Conservation (phyloP, 202 grass and related monocot genomes). For the Carex arenaria region DNA sequence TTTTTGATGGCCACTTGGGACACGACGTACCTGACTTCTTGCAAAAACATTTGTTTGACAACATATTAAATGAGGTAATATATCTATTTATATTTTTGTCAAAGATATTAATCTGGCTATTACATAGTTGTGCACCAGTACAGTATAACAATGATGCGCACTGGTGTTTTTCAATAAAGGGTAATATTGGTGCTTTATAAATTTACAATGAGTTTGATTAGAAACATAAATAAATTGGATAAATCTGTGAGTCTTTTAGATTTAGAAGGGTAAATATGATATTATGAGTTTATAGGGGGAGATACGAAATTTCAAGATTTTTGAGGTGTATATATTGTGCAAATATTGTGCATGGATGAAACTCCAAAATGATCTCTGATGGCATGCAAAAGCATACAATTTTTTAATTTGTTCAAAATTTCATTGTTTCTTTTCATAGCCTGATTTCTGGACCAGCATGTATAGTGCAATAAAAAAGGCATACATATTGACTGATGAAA, state of each 20-base stretch:
- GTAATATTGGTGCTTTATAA: no score
- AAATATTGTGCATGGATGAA: neutral
- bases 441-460: slow-evolving; percentile 77
- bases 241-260: no score
- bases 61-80: slow-evolving; percentile 84
- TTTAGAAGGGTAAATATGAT: no score
- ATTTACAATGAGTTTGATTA: no score
- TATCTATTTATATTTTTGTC: neutral
- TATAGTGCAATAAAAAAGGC: slow-evolving; percentile 66
- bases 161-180: no score
- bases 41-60: slow-evolving; percentile 66
- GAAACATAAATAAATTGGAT: no score
- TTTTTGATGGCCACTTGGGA: slow-evolving; percentile 87
- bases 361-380: neutral
- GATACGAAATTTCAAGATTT: no score
- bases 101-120: neutral
- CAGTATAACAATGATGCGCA: no score
- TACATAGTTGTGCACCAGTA: neutral
- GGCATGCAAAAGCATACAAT: neutral
- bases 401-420: neutral
- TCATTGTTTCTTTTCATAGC: slow-evolving; percentile 42
- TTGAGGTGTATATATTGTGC: no score
- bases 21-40: slow-evolving; percentile 82
- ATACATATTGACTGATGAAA: slow-evolving; percentile 69
- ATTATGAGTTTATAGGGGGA: no score